These are phyloP conservation scores for Buxus sempervirens DNA, from an alignment of 164 flowering plant genomes.

Conservation along the genomic window DNA sequence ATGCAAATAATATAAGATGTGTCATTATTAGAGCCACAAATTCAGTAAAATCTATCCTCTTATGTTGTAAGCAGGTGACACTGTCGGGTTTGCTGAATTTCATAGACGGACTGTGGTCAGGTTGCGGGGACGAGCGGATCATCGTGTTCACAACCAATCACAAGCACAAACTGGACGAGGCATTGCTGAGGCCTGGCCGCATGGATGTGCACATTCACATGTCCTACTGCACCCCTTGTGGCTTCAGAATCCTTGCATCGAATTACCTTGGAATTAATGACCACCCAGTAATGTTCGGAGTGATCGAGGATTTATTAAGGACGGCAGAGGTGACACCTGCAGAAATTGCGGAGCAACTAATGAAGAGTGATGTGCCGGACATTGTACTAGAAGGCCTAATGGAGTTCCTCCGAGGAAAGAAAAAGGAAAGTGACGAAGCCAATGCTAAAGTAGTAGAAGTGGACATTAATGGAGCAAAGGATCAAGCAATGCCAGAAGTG, in stretches of 20 bases:
- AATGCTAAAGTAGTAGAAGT: neutral
- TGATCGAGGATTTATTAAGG: constrained; percentile 22
- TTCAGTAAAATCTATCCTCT: too few relatives aligned
- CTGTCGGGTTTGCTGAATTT: constrained; percentile 39
- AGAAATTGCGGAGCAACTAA: constrained; percentile 42
- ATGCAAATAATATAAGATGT: too few relatives aligned
- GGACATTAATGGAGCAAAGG: neutral
- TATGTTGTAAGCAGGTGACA: constrained; percentile 42
- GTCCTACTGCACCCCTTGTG: constrained; percentile 30
- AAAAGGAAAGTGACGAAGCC: neutral
- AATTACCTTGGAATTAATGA: constrained; percentile 25
- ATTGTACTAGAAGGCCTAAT: constrained; percentile 23
- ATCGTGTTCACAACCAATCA: constrained; percentile 44
- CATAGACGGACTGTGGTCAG: constrained; percentile 48
- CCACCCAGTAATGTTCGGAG: constrained; percentile 20
- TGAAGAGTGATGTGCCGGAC: constrained; percentile 29
- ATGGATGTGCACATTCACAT: constrained; percentile 37
- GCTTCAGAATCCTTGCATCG: constrained; percentile 19
- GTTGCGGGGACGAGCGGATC: constrained; percentile 47
- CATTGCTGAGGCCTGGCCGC: constrained; percentile 33
- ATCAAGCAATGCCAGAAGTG: neutral
- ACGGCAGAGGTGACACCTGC: constrained; percentile 36
- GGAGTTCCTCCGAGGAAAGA: constrained; percentile 18
- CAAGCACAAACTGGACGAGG: constrained; percentile 35
- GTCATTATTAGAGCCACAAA: too few relatives aligned